phyloP scores from a whole-genome alignment of 2,329 filamentous ascomycete genomes.

The Blastomyces emzantsi region DNA sequence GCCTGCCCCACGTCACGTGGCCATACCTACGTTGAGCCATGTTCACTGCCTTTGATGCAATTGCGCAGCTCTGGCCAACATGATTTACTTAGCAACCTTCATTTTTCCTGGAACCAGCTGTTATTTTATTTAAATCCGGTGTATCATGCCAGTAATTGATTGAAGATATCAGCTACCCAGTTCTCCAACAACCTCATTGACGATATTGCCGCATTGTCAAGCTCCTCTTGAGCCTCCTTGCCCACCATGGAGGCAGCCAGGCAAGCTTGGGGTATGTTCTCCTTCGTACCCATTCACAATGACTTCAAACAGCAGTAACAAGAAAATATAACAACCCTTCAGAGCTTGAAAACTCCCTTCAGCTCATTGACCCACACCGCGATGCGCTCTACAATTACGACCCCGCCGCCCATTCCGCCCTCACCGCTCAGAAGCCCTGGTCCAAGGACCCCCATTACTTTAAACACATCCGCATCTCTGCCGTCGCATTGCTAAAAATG shows the following conservation, averaged over 20 bases:
- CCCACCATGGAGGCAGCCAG: conserved; percentile 47
- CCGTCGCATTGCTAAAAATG: conserved; percentile 95
- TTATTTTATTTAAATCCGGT: too few relatives aligned
- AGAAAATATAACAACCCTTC: conserved; percentile 10
- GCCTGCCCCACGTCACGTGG: conserved; percentile 18
- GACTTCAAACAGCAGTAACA: neutral
- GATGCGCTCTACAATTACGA: conserved; percentile 90
- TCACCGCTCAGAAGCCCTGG: conserved; percentile 64
- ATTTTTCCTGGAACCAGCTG: neutral
- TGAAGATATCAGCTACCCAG: neutral
- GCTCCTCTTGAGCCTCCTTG: conserved; percentile 4
- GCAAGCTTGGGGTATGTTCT: conserved; percentile 51
- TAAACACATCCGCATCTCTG: conserved; percentile 86
- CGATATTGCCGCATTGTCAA: neutral
- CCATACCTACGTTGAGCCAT: neutral
- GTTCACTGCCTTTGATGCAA: neutral
- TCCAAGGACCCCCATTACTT: conserved; percentile 72
- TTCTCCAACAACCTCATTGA: neutral
- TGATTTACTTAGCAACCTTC: conserved; percentile 10
- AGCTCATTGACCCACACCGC: conserved; percentile 73
- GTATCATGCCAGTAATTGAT: neutral
- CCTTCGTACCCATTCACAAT: conserved; percentile 12
- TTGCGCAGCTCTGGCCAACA: conserved; percentile 10
- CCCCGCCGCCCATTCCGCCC: conserved; percentile 55
- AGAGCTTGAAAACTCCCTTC: conserved; percentile 84